Evolutionary conservation across 345 rosid species (phyloP).

Genomic region (Angophora floribunda): DNA sequence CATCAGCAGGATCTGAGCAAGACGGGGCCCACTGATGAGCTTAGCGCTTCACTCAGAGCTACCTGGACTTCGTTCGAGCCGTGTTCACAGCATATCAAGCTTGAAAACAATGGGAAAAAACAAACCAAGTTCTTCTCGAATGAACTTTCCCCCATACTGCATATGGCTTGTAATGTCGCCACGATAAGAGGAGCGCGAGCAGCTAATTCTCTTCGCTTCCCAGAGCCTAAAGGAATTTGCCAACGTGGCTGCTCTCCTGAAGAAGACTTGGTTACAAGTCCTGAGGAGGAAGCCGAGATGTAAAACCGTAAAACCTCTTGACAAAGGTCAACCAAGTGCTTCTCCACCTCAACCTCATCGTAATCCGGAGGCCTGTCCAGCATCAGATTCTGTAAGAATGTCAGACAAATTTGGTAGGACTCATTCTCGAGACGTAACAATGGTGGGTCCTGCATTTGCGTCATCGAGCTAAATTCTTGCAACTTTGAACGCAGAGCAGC

Average conservation of each 20-base stretch:
- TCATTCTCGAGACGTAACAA: constrained; percentile 88
- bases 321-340: constrained; percentile 61
- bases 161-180: constrained; percentile 68
- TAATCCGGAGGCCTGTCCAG: constrained; percentile 42
- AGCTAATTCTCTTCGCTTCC: constrained; percentile 78
- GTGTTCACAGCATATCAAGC: constrained; percentile 87
- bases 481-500: constrained; percentile 49
- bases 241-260: constrained; percentile 29
- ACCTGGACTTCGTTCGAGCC: constrained; percentile 86
- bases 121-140: constrained; percentile 58
- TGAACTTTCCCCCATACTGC: constrained; percentile 63
- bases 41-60: constrained; percentile 89
- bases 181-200: constrained; percentile 77
- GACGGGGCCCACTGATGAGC: constrained; percentile 72
- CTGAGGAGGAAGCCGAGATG: constrained; percentile 35
- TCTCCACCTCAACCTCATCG: constrained; percentile 51
- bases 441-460: constrained; percentile 99
- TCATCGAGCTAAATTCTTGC: constrained; percentile 76
- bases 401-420: constrained; percentile 88
- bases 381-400: constrained; percentile 76
- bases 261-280: constrained; percentile 29
- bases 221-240: constrained; percentile 85
- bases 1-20: constrained; percentile 64
- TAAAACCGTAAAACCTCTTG: constrained; percentile 69
- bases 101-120: constrained; percentile 72